Evolutionary conservation across 352 stramenopile species (phyloP), one percentile per base, ranked within the genome.

Genomic region (Phytophthora sp.): DNA sequence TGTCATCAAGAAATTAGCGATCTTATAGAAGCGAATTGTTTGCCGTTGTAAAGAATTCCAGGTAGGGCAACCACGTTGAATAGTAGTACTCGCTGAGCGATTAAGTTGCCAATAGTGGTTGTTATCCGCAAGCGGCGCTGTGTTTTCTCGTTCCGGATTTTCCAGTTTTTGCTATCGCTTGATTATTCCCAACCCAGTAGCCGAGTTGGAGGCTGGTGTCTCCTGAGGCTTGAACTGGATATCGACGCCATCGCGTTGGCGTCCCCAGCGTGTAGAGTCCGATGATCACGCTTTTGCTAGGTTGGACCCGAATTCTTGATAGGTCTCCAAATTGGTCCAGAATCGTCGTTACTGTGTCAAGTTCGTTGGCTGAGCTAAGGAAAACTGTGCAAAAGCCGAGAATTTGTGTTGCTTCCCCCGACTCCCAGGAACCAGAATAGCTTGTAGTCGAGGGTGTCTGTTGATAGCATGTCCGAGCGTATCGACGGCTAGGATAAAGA

Each of bases 311-410:
- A 5, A 49, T 20, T 18, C 39, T 18, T 3, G 39, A 46, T 29
- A 49, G 8, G 6, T 31, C 21, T 31, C 41, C 41, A 31, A 49
- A 49, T 2, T 31, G 5, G 11, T 49, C 20, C 11, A 49, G 23
- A 4, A 11, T 20, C 4, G 6, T 13, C 13, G 29, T 49, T 15
- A 30, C 7, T 8, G 13, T n/a, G 13, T 31, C 20, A 8, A 49
- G 18, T 31, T 49, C 41, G n/a, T 18, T 4, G 1, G 8, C 13
- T 3, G 38, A 45, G 7, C 3, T 7, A 7, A 62, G 1, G 15
- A 57, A 52, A 7, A 52, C 26, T 16, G 45, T 52, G 26, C 47
- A 30, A 56, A 56, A 4, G 47, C 47, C 18, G 47, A 56, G 21
- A 56, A 44, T 44, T 33, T 44, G 15, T 56, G 47, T 13, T 18